Conservation (phyloP, 768 basidiomycete species). For the Collybiopsis luxurians region DNA sequence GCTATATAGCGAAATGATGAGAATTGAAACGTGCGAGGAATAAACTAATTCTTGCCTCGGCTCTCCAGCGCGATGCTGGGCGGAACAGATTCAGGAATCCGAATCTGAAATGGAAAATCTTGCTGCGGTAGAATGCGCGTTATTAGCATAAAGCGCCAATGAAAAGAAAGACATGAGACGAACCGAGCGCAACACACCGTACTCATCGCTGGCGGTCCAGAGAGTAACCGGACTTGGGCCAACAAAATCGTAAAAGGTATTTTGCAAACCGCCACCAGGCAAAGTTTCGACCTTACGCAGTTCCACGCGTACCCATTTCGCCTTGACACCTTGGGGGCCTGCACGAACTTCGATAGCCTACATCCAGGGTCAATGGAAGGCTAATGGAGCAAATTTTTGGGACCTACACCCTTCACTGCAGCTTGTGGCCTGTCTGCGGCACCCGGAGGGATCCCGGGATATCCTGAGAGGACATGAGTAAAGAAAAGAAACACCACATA, state of each 20-base stretch:
- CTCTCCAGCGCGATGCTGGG: constrained; percentile 80
- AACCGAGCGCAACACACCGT: constrained; percentile 65
- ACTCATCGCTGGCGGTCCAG: constrained; percentile 81
- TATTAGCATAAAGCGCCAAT: constrained; percentile 4
- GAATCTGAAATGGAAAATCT: constrained; percentile 88
- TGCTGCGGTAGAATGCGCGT: constrained; percentile 40
- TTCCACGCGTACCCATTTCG: constrained; percentile 91
- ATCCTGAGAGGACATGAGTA: constrained; percentile 42
- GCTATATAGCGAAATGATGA: constrained; percentile 35
- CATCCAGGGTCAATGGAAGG: constrained; percentile 5
- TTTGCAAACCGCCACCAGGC: constrained; percentile 64
- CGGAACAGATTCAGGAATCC: constrained; percentile 90
- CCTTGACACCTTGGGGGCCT: constrained; percentile 73
- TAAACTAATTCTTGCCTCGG: constrained; percentile 44
- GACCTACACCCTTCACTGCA: constrained; percentile 79
- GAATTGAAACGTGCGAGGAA: neutral
- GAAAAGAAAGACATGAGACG: constrained; percentile 15
- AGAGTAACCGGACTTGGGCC: constrained; percentile 80
- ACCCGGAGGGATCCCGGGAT: constrained; percentile 85
- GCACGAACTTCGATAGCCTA: constrained; percentile 87
- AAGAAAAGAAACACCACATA: neutral
- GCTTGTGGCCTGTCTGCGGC: constrained; percentile 76
- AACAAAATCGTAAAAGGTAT: constrained; percentile 77
- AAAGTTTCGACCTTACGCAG: constrained; percentile 87
- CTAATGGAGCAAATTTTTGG: constrained; percentile 10